Percentiles rank a stretch among this genome's conserved stretches.
Evolutionary conservation across 768 basidiomycete genomes (phyloP).

Genomic region (Leucosporidium yakuticum): DNA sequence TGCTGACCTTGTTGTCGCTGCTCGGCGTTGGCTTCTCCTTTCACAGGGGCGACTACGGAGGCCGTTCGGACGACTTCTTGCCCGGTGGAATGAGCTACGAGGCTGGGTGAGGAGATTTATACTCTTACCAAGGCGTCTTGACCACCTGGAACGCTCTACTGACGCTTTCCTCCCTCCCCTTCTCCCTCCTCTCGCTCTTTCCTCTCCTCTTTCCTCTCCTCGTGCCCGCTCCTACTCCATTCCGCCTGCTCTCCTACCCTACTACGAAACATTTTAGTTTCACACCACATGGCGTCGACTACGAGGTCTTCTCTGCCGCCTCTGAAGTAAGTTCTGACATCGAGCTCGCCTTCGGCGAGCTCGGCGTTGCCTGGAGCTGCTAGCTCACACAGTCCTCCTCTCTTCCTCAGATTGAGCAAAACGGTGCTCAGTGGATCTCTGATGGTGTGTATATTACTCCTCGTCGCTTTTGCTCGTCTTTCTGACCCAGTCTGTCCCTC

Average conservation of each 20-base stretch:
- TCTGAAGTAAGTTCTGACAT: constrained; percentile 45
- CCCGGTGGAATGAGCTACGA: constrained; percentile 61
- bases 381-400: too few species aligned
- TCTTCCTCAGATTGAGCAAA: constrained; percentile 44
- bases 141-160: neutral
- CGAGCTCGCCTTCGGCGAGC: too few species aligned
- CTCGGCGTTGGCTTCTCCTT: neutral
- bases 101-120: constrained; percentile 44
- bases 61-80: constrained; percentile 58
- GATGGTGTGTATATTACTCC: neutral
- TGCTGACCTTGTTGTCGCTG: neutral
- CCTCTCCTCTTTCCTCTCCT: too few species aligned
- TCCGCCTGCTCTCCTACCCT: too few species aligned
- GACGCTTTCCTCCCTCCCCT: neutral
- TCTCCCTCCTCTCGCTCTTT: neutral
- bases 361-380: too few species aligned
- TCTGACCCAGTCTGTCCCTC: too few species aligned
- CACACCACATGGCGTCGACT: constrained; percentile 43
- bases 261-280: neutral
- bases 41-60: constrained; percentile 50
- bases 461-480: too few species aligned
- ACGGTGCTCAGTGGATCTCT: constrained; percentile 42
- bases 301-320: constrained; percentile 58
- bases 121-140: neutral
- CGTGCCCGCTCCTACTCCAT: too few species aligned